Evolutionary conservation across 106 monocot species (phyloP).

Genomic region (Posidonia australis): DNA sequence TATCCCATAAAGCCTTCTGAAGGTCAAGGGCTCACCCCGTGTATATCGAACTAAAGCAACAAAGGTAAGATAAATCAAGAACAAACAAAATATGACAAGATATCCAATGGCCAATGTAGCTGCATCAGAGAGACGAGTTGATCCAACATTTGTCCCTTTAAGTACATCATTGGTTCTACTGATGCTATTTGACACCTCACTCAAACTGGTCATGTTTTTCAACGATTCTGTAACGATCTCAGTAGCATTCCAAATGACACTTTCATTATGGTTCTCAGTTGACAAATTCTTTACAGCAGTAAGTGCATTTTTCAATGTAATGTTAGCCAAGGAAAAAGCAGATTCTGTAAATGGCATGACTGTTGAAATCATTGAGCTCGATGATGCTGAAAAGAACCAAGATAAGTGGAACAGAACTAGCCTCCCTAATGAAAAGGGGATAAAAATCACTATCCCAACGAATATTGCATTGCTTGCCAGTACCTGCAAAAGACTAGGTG

Average conservation of each 20-base stretch:
- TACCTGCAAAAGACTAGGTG: constrained; percentile 40
- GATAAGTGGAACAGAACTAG: constrained; percentile 67
- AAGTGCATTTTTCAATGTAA: constrained; percentile 64
- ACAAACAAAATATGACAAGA: constrained; percentile 56
- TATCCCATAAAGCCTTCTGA: constrained; percentile 80
- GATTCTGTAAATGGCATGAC: constrained; percentile 64
- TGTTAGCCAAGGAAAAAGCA: constrained; percentile 63
- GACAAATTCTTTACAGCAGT: constrained; percentile 60
- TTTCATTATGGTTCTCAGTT: constrained; percentile 41
- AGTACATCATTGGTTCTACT: constrained; percentile 19
- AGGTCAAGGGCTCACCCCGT: constrained; percentile 64
- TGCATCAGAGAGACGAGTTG: constrained; percentile 79
- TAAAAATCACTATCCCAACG: constrained; percentile 74
- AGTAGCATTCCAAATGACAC: constrained; percentile 34
- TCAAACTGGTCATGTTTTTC: constrained; percentile 42
- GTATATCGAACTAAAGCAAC: constrained; percentile 77
- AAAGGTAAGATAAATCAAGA: constrained; percentile 71
- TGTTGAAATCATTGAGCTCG: constrained; percentile 49
- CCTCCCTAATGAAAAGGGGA: constrained; percentile 91
- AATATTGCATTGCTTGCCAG: constrained; percentile 99
- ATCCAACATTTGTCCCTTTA: constrained; percentile 31
- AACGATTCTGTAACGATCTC: constrained; percentile 45
- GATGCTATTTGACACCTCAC: constrained; percentile 16
- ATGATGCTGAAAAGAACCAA: constrained; percentile 76
- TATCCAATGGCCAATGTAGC: constrained; percentile 90